Base-by-base conservation (phyloP, 352 stramenopile genomes). In the Globisporangium echinulatum region DNA sequence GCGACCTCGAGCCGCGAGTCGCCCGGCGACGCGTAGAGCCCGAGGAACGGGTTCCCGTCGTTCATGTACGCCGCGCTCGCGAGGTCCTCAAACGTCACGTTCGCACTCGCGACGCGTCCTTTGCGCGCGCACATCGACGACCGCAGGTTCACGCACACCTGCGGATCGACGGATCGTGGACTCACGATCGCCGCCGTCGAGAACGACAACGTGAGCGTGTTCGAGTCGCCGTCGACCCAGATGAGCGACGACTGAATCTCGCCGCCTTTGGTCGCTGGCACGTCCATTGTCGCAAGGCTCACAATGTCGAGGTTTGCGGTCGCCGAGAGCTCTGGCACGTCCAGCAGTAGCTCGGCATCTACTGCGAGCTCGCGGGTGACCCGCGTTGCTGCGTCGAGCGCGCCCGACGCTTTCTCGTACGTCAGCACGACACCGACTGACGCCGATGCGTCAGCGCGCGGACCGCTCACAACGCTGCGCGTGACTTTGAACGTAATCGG, bases 31-130 rank as follows among this genome's bases (percentile, higher is more conserved):
- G 66, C 69, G 55, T 93, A 90, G 13, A 87, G 60, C 44, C 85
- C 78, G 49, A 90, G 61, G 57, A 91, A 93, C 13, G 83, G 83
- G 50, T 93, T 93, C 37, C 83, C 82, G 38, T 79, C 81, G 62
- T 85, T 83, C 46, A 87, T 79, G 54, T 88, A 93, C 14, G 67
- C 75, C 2, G 77, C 83, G 40, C 44, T 67, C 6, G 75, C 55
- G 13, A 50, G 68, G 4, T 58, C 58, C 7, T 66, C 63, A 49
- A 89, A 88, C 7, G 56, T 71, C n/a, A 90, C 63, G 49, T 79
- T 88, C 13, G 75, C 71, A 5, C 54, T 72, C 4, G 81, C 58
- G 38, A 71, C 42, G 13, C 68, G 65, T 36, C 79, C 79, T 60
- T 85, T 88, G 44, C 60, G 73, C 7, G 59, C 64, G 51, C 83